Conservation (phyloP, 2,329 filamentous ascomycete genomes). For the Shiraia bambusicola region DNA sequence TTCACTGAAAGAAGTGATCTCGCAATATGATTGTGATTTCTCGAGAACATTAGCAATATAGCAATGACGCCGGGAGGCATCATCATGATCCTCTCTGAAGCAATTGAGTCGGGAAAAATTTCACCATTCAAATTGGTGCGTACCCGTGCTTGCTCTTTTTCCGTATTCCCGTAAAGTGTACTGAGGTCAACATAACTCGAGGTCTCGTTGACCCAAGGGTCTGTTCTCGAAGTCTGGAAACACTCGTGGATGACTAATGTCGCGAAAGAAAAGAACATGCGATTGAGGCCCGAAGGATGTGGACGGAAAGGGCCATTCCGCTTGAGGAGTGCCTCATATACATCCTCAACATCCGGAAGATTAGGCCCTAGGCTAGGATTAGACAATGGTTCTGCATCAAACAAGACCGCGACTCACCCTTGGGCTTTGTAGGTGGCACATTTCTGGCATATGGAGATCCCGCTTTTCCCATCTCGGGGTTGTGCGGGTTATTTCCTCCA, state of each 20-base stretch:
- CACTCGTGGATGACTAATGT: conserved; percentile 63
- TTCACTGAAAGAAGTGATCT: conserved; percentile 78
- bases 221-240: conserved; percentile 63
- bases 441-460: conserved; percentile 58
- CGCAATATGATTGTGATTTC: conserved; percentile 83
- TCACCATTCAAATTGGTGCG: conserved; percentile 65
- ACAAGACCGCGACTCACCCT: conserved; percentile 39
- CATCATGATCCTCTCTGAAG: conserved; percentile 63
- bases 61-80: conserved; percentile 69
- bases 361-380: conserved; percentile 38
- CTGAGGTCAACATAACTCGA: conserved; percentile 74
- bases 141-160: conserved; percentile 64
- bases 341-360: conserved; percentile 63
- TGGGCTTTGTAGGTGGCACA: conserved; percentile 56
- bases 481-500: conserved; percentile 53
- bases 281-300: conserved; percentile 70
- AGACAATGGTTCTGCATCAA: conserved; percentile 39
- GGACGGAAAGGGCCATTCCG: conserved; percentile 59
- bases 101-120: conserved; percentile 68
- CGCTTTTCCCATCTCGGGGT: conserved; percentile 56
- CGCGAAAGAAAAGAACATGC: conserved; percentile 70
- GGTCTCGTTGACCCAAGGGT: conserved; percentile 64
- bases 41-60: conserved; percentile 65
- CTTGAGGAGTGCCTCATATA: conserved; percentile 65
- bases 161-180: conserved; percentile 68